A percentile compares a stretch with the other conserved stretches of the same genome.
Evolutionary conservation across 2,329 filamentous ascomycete species (phyloP).

Genomic region (Alternaria sp.): DNA sequence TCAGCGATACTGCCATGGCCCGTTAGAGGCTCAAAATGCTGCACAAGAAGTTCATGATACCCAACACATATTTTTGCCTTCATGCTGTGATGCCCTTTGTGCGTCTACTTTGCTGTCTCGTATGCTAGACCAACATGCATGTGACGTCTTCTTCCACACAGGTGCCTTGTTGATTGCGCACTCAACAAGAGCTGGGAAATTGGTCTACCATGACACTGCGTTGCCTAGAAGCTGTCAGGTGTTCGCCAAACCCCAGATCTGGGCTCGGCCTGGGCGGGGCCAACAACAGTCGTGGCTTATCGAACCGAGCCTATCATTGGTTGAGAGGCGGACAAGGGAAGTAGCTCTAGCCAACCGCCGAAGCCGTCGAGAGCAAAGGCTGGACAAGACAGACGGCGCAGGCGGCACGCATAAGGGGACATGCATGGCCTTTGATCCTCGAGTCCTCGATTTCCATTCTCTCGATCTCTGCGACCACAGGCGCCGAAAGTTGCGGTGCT

Average conservation of each 20-base stretch:
- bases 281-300: slow-evolving; percentile 16
- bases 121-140: not conserved
- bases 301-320: slow-evolving; percentile 16
- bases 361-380: slow-evolving; percentile 17
- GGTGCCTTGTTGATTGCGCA: not conserved
- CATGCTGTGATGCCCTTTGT: slow-evolving; percentile 5
- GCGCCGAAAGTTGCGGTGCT: not conserved
- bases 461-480: slow-evolving; percentile 4
- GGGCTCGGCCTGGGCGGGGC: slow-evolving; percentile 20
- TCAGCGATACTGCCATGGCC: slow-evolving; percentile 36
- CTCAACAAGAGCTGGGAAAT: not conserved
- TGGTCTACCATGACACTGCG: slow-evolving; percentile 1
- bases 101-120: not conserved
- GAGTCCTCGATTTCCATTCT: slow-evolving; percentile 11
- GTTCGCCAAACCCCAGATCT: slow-evolving; percentile 22
- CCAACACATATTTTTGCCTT: slow-evolving; percentile 17
- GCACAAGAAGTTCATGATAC: slow-evolving; percentile 37
- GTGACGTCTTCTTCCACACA: not conserved
- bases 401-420: slow-evolving; percentile 8
- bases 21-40: slow-evolving; percentile 39
- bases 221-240: slow-evolving; percentile 13
- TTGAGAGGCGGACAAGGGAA: slow-evolving; percentile 14
- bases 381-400: slow-evolving; percentile 2
- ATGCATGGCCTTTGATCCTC: slow-evolving; percentile 15
- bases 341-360: slow-evolving; percentile 20